Evolutionary conservation across 139 green algal genomes (phyloP), one percentile per base, ranked within the genome.

Genomic region (Cymbomonas tetramitiformis): DNA sequence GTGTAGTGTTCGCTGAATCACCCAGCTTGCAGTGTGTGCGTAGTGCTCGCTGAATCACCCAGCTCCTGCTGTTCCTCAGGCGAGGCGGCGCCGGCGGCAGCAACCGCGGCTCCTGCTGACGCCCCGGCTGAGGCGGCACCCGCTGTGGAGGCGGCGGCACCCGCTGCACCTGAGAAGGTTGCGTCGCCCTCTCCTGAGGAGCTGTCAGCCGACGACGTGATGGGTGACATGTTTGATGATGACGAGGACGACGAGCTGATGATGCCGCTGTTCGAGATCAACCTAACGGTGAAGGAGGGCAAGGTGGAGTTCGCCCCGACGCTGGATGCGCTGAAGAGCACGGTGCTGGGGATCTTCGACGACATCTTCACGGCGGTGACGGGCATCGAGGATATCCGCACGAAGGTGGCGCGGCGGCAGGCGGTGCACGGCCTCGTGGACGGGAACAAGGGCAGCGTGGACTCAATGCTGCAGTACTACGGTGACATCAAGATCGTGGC

Each of bases 201-300:
- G n/a, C n/a, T n/a, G n/a, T n/a, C 36, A 44, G 12, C 36, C 36
- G 36, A 44, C 12, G 36, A 44, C 12, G 12, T 19, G 36, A 44
- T 15, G 15, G 36, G 36, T 15, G 15, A 15, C 36, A 15, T 12
- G 12, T 12, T 19, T 44, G 36, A 44, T 44, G 36, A 9, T 7
- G 43, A 23, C 21, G 10, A 7, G 9, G 51, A 59, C 26, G 34
- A 46, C 43, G 47, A 33, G 5, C 23, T 21, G 41, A 41, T 34
- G 24, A 23, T 55, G 25, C 80, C 76, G 9, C 57, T 89, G 57
- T 75, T 89, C 46, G 21, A 59, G 55, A 51, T 82, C 5, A 18
- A 10, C 29, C 30, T 72, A 38, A 15, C 43, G 12, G 32, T 72
- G 25, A 10, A 39, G 5, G 58, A 71, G 10, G 69, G 61, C 8